Base-by-base conservation (phyloP, 371 early-diverging fungal genomes). In the Apophysomyces elegans region DNA sequence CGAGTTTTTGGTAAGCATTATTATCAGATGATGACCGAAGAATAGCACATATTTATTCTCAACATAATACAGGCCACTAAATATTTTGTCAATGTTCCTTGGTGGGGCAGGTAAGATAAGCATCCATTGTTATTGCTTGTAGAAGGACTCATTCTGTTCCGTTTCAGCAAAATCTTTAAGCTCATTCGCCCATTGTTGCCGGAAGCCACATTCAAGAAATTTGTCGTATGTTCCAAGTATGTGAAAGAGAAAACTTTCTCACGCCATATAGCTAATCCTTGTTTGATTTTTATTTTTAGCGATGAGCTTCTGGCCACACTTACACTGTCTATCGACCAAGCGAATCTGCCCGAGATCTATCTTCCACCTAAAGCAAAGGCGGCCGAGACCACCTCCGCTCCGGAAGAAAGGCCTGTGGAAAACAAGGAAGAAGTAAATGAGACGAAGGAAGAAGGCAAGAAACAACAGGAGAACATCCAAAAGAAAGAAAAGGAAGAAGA, bases 11-110 rank as follows among this genome's bases (percentile, higher is more conserved):
- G 82, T 81, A 81, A 62, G 68, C 32, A 26, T 26, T 26, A 2
- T 26, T 3, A 3, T 21, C n/a, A 37, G 45, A 16, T 47, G 32
- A 41, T 11, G 32, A 60, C 35, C 38, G 16, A 56, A 16, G 9
- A 14, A 47, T 38, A 32, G 35, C 46, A 45, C 6, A 36, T n/a
- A 54, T 3, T 43, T 0, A 47, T 16, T 50, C 13, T 18, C 13
- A 36, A 35, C n/a, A 12, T 38, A 37, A 50, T 41, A 9, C 54
- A 81, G 73, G 76, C 81, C 8, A 74, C 65, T 36, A 88, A 88
- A 77, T 75, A 80, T 56, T 87, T 88, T 75, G 80, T 84, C 58
- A 85, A 87, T 57, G 74, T 87, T 35, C 88, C 88, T 37, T 78
- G 78, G 64, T 87, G 88, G 88, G 88, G 88, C 62, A 75, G 77